Percentiles rank a stretch among this genome's conserved stretches.
Evolutionary conservation across 257 asterid genomes (phyloP).

Genomic region (Solanum chiquidenum): DNA sequence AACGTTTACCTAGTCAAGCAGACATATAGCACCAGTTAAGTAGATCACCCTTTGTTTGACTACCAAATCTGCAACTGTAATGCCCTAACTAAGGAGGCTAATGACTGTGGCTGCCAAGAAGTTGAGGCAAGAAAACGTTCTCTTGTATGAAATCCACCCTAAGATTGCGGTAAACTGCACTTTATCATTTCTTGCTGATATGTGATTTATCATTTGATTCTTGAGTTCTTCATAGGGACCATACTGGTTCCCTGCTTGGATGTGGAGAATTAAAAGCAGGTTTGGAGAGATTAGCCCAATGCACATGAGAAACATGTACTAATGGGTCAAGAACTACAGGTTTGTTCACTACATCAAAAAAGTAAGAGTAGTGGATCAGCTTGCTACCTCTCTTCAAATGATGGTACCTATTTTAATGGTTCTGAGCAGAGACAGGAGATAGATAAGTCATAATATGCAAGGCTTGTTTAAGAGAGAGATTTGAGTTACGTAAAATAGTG

Average conservation of each 20-base stretch:
- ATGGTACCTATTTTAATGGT: not conserved
- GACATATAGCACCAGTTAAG: not conserved
- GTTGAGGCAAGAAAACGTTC: not conserved
- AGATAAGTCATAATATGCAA: not conserved
- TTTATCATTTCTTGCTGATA: not conserved
- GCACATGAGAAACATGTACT: not conserved
- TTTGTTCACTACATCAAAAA: not conserved
- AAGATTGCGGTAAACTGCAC: not conserved
- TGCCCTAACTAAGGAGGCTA: not conserved
- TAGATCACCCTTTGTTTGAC: not conserved
- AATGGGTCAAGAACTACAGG: not conserved
- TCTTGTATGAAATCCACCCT: not conserved
- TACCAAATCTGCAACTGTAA: not conserved
- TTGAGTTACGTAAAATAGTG: not conserved
- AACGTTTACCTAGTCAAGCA: not conserved
- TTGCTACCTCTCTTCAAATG: not conserved
- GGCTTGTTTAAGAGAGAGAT: not conserved
- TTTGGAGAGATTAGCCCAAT: not conserved
- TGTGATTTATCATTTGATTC: not conserved
- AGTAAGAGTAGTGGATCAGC: not conserved
- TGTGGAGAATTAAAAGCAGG: not conserved
- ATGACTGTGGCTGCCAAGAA: not conserved
- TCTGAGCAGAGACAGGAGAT: not conserved
- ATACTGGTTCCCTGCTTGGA: not conserved
- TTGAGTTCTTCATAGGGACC: not conserved